These are phyloP conservation scores for Suillus tomentosus DNA, from an alignment of 768 basidiomycete species.

Conservation along the genomic window DNA sequence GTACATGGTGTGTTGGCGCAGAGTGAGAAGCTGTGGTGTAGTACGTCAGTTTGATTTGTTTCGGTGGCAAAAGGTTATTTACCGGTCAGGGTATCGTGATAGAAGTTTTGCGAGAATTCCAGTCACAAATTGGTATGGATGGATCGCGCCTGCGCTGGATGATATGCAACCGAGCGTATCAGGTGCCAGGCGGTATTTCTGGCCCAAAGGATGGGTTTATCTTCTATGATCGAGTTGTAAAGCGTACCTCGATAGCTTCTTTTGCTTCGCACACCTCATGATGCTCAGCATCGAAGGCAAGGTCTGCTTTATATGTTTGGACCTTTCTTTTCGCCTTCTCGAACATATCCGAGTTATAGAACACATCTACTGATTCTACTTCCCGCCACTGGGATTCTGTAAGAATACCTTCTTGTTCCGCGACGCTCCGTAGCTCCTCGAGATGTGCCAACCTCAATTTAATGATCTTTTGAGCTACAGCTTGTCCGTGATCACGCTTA, in stretches of 20 bases:
- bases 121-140: constrained; percentile 73
- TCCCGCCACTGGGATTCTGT: constrained; percentile 56
- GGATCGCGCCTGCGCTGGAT: constrained; percentile 59
- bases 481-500: constrained; percentile 46
- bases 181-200: constrained; percentile 53
- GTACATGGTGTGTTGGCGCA: constrained; percentile 66
- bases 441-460: constrained; percentile 65
- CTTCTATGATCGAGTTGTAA: background rate
- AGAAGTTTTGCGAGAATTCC: constrained; percentile 58
- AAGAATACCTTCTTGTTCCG: constrained; percentile 54
- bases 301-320: constrained; percentile 45
- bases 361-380: constrained; percentile 63
- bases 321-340: constrained; percentile 44
- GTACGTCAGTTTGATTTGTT: background rate
- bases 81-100: constrained; percentile 47
- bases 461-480: constrained; percentile 52
- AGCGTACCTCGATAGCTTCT: constrained; percentile 35
- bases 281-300: constrained; percentile 48
- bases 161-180: constrained; percentile 52
- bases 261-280: constrained; percentile 34
- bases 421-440: constrained; percentile 46
- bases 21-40: constrained; percentile 51
- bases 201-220: background rate
- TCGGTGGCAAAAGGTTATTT: constrained; percentile 19
- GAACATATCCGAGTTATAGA: constrained; percentile 44